A percentile compares a stretch with the other conserved stretches of the same genome.
phyloP scores from a whole-genome alignment of 768 basidiomycete genomes.

The Russula lepida region DNA sequence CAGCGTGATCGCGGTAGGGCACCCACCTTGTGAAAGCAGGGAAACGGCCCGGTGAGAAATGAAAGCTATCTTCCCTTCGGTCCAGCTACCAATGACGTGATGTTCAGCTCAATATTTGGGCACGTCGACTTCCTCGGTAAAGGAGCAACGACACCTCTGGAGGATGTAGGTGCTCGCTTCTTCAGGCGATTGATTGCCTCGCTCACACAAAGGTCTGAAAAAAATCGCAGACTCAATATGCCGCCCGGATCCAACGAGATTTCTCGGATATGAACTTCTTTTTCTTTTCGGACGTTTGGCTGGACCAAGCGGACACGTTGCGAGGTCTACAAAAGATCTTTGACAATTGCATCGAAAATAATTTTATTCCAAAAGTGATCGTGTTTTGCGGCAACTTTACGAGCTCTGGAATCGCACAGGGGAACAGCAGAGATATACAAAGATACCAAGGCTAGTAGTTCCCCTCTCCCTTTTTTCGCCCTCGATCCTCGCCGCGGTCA shows the following conservation, averaged over 20 bases:
- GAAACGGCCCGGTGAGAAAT: conserved; percentile 63
- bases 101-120: conserved; percentile 64
- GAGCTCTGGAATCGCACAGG: conserved; percentile 69
- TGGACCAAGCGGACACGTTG: conserved; percentile 82
- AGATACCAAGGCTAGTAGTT: conserved; percentile 66
- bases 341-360: conserved; percentile 81
- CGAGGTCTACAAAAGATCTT: conserved; percentile 76
- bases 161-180: conserved; percentile 65
- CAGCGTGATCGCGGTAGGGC: conserved; percentile 88
- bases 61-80: background rate
- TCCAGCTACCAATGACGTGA: background rate
- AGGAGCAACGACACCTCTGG: conserved; percentile 79
- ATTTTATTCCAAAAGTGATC: conserved; percentile 81
- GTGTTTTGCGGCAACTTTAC: conserved; percentile 95
- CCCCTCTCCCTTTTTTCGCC: background rate
- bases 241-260: conserved; percentile 56
- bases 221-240: conserved; percentile 40
- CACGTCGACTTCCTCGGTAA: conserved; percentile 97
- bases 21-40: conserved; percentile 91
- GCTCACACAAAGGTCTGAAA: background rate
- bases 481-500: background rate
- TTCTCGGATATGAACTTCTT: conserved; percentile 78
- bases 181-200: background rate
- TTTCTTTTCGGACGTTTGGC: conserved; percentile 91
- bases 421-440: conserved; percentile 68